A percentile compares a stretch with the other conserved stretches of the same genome.
Evolutionary conservation across 225 moss, liverwort and hornwort genomes (phyloP).

Genomic region (Climacium dendroides): DNA sequence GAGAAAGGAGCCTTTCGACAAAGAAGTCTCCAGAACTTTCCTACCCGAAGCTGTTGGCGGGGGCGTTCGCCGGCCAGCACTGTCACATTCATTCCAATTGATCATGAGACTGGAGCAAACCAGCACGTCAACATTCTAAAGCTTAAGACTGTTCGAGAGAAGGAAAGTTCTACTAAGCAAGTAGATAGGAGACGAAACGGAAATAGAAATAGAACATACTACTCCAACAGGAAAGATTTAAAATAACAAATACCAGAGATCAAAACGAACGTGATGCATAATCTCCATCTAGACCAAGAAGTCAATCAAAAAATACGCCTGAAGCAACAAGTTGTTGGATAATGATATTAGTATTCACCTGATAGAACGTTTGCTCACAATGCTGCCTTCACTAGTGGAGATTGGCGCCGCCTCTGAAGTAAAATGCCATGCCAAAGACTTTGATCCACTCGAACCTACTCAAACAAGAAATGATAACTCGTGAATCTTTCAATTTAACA

Average conservation of each 20-base stretch:
- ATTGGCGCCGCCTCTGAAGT: constrained; percentile 71
- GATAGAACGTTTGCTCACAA: constrained; percentile 24
- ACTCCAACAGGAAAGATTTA: neutral
- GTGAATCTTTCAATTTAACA: neutral
- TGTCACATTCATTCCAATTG: constrained; percentile 1
- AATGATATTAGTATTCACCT: constrained; percentile 8
- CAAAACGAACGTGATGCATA: neutral
- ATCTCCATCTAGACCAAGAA: neutral
- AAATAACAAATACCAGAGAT: neutral
- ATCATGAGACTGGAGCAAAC: neutral
- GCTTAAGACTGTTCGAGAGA: neutral
- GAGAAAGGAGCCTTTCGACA: constrained; percentile 51
- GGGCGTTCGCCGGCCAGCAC: constrained; percentile 38
- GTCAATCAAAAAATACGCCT: neutral
- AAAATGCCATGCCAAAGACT: constrained; percentile 92
- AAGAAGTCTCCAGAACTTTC: constrained; percentile 33
- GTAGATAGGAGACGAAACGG: neutral
- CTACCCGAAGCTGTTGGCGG: constrained; percentile 33
- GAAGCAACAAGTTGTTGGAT: neutral
- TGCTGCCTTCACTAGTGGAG: constrained; percentile 52
- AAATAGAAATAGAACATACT: neutral
- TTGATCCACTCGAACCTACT: constrained; percentile 65
- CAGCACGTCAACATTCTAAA: neutral
- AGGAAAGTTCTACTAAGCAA: neutral
- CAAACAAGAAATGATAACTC: neutral